Evolutionary conservation across 805 yeast genomes (phyloP).

Genomic region (Wickerhamomyces mucosus): DNA sequence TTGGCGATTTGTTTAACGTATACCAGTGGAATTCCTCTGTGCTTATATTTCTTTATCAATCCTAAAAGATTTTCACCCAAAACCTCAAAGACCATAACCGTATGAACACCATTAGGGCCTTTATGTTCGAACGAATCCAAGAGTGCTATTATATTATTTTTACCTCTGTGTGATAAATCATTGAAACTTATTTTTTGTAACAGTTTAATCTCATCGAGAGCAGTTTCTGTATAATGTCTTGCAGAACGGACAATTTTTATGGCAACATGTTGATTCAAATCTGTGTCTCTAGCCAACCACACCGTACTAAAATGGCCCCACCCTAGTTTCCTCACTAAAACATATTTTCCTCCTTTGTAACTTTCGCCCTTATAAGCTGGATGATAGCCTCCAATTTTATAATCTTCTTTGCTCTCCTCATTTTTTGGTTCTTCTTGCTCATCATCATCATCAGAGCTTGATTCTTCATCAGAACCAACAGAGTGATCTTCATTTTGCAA

Average conservation of each 20-base stretch:
- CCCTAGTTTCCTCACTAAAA: conserved; percentile 81
- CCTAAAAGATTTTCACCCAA: conserved; percentile 89
- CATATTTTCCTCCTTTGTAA: conserved; percentile 68
- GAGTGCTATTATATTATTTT: conserved; percentile 68
- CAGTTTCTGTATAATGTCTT: conserved; percentile 85
- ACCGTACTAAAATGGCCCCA: conserved; percentile 99
- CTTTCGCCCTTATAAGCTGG: conserved; percentile 85
- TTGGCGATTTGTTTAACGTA: conserved; percentile 77
- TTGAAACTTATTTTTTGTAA: conserved; percentile 56
- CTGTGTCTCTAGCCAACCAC: conserved; percentile 72
- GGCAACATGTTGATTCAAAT: conserved; percentile 70
- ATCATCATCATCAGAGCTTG: conserved; percentile 12
- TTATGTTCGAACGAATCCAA: conserved; percentile 76
- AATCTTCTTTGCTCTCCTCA: conserved; percentile 83
- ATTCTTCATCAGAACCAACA: conserved; percentile 3
- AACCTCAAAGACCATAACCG: conserved; percentile 96
- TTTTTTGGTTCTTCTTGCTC: conserved; percentile 35
- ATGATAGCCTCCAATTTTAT: conserved; percentile 90
- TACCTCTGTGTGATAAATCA: conserved; percentile 68
- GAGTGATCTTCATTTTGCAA: background rate
- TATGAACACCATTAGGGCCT: conserved; percentile 90
- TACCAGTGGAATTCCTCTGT: conserved; percentile 68
- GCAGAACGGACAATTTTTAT: conserved; percentile 91
- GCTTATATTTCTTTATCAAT: conserved; percentile 66
- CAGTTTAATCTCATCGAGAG: conserved; percentile 83